These are phyloP conservation scores for Cladosporium halotolerans DNA, from an alignment of 2,329 filamentous ascomycete species.

Conservation along the genomic window DNA sequence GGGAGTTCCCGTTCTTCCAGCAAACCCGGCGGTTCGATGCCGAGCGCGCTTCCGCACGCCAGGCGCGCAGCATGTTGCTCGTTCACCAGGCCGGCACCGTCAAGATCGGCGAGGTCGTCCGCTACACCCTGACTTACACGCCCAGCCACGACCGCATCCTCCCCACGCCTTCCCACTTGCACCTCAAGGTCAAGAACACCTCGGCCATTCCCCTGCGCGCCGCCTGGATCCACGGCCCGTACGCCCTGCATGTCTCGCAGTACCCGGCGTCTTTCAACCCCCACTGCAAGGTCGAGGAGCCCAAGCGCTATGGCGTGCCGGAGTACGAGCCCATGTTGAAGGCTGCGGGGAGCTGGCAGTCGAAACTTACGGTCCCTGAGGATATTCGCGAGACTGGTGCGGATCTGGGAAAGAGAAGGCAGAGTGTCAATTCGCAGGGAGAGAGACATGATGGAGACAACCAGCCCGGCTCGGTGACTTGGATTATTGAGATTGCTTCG, in stretches of 20 bases:
- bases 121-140: constrained; percentile 86
- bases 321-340: constrained; percentile 96
- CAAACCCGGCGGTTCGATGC: constrained; percentile 5
- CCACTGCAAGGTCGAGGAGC: constrained; percentile 66
- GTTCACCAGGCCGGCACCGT: constrained; percentile 86
- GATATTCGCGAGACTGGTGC: constrained; percentile 61
- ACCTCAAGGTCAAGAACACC: constrained; percentile 86
- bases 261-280: constrained; percentile 81
- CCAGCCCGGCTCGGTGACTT: constrained; percentile 59
- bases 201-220: constrained; percentile 85
- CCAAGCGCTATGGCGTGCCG: constrained; percentile 56
- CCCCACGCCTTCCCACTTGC: constrained; percentile 71
- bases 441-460: constrained; percentile 29
- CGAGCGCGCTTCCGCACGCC: not conserved
- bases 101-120: constrained; percentile 88
- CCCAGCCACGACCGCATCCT: constrained; percentile 84
- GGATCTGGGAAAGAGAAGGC: constrained; percentile 27
- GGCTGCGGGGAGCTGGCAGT: constrained; percentile 80
- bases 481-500: constrained; percentile 86
- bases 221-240: constrained; percentile 93
- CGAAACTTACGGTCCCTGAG: constrained; percentile 73
- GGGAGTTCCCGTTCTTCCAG: constrained; percentile 6
- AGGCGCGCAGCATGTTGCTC: constrained; percentile 62
- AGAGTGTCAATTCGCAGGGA: constrained; percentile 29
- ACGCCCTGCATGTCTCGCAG: constrained; percentile 79